phyloP scores from a whole-genome alignment of 179 eudicot genomes.

The Silene coronaria region DNA sequence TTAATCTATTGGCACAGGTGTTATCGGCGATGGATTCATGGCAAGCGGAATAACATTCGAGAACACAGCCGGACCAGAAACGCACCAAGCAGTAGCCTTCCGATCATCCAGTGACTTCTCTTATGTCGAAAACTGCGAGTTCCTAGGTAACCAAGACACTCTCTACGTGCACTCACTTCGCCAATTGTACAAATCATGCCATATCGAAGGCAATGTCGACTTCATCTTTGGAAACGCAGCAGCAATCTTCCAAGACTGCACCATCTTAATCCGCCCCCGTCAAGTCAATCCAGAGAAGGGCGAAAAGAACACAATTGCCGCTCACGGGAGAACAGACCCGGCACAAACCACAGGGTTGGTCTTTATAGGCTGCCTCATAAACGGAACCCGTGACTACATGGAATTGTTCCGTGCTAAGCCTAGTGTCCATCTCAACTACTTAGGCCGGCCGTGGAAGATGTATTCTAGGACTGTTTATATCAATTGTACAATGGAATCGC shows the following conservation, averaged over 20 bases:
- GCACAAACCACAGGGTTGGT: constrained; percentile 36
- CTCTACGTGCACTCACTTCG: constrained; percentile 39
- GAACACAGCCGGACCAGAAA: constrained; percentile 41
- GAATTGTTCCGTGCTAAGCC: constrained; percentile 23
- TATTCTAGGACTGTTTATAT: constrained; percentile 35
- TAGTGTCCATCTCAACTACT: constrained; percentile 26
- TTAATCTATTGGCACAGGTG: constrained; percentile 34
- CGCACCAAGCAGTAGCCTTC: constrained; percentile 49
- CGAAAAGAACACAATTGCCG: constrained; percentile 35
- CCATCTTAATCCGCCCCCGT: constrained; percentile 37
- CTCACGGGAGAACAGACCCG: constrained; percentile 40
- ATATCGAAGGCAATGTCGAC: constrained; percentile 40
- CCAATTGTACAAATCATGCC: constrained; percentile 39
- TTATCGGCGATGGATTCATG: constrained; percentile 45
- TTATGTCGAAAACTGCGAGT: constrained; percentile 33
- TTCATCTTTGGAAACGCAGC: constrained; percentile 50
- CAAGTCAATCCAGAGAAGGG: constrained; percentile 25
- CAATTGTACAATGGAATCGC: constrained; percentile 25
- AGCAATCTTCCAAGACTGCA: constrained; percentile 42
- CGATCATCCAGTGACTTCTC: constrained; percentile 36
- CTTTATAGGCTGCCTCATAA: constrained; percentile 27
- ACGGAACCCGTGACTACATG: constrained; percentile 39
- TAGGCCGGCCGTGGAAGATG: constrained; percentile 46
- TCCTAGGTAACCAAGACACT: constrained; percentile 48
- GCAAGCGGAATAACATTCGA: constrained; percentile 33